Evolutionary conservation across 495 filamentous ascomycete species (phyloP).

Genomic region (Neurospora sp.): DNA sequence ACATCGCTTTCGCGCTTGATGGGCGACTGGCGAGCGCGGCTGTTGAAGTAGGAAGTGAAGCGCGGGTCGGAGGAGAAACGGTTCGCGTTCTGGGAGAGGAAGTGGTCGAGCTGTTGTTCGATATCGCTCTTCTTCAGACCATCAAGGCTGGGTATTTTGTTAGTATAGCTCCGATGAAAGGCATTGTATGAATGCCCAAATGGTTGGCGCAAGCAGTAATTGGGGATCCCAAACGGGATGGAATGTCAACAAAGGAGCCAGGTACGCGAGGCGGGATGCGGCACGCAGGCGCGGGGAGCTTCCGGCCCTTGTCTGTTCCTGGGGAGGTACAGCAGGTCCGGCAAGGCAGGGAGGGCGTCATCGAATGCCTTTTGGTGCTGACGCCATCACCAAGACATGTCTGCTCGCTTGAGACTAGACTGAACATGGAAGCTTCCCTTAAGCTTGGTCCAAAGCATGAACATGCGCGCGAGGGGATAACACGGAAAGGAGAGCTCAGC

Average conservation of each 20-base stretch:
- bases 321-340: not conserved
- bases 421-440: not conserved
- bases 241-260: not conserved
- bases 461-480: not conserved
- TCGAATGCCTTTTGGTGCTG: not conserved
- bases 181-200: not conserved
- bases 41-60: constrained; percentile 69
- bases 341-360: not conserved
- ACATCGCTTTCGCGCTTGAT: constrained; percentile 52
- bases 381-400: not conserved
- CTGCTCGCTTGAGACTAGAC: not conserved
- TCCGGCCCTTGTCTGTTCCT: not conserved
- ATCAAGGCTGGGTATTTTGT: constrained; percentile 46
- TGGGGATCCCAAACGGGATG: not conserved
- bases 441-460: too few species aligned
- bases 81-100: constrained; percentile 56
- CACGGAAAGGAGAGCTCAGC: not conserved
- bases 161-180: not conserved
- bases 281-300: not conserved
- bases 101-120: constrained; percentile 62
- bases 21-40: constrained; percentile 55
- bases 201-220: not conserved
- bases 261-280: not conserved
- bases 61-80: constrained; percentile 51
- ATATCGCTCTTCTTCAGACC: constrained; percentile 74